Percentiles rank a stretch among this genome's conserved stretches.
phyloP scores from a whole-genome alignment of 345 rosid genomes.

The Laguncularia racemosa region DNA sequence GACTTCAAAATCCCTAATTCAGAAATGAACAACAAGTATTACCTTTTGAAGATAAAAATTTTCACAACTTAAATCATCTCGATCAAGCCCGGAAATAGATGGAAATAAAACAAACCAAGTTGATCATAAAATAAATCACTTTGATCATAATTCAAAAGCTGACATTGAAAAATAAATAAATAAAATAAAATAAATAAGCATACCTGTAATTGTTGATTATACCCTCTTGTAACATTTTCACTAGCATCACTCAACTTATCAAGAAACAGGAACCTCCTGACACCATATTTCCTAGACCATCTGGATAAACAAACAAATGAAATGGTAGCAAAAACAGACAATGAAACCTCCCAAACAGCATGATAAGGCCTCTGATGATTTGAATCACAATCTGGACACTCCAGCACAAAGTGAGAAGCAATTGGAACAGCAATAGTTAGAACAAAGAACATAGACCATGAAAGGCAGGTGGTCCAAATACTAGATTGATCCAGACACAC shows the following conservation, averaged over 20 bases:
- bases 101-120: not conserved
- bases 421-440: conserved; percentile 54
- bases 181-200: not conserved
- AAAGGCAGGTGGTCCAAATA: conserved; percentile 36
- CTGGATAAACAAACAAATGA: conserved; percentile 52
- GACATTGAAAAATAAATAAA: no score
- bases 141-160: not conserved
- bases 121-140: not conserved
- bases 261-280: conserved; percentile 56
- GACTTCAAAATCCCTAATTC: no score
- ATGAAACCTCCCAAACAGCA: conserved; percentile 58
- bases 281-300: conserved; percentile 75
- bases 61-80: no score
- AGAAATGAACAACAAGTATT: no score
- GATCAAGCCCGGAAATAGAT: no score
- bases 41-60: no score
- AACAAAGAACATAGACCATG: conserved; percentile 68
- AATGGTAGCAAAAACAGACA: conserved; percentile 59
- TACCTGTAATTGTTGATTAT: conserved; percentile 63
- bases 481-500: conserved; percentile 56
- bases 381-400: conserved; percentile 57
- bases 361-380: conserved; percentile 75
- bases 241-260: conserved; percentile 55
- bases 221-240: conserved; percentile 43
- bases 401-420: conserved; percentile 59